phyloP scores from a whole-genome alignment of 371 early-diverging fungal species.

The Mortierella sp. region DNA sequence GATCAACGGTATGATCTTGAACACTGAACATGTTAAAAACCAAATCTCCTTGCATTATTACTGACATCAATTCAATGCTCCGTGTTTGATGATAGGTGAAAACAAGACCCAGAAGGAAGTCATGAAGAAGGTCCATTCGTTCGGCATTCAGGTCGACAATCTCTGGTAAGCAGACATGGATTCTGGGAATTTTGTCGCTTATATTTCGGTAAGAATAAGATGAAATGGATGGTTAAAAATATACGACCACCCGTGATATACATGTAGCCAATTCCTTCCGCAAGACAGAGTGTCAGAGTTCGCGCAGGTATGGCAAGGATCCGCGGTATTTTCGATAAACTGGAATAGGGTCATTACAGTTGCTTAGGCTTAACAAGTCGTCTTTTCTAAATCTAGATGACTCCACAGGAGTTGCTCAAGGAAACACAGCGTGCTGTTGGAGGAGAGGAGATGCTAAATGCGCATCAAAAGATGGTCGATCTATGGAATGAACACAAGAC shows the following conservation, averaged over 20 bases:
- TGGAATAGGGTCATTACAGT: not conserved
- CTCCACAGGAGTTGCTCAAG: constrained; percentile 77
- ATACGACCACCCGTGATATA: constrained; percentile 96
- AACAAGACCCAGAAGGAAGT: constrained; percentile 72
- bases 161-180: constrained; percentile 90
- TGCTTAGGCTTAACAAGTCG: not conserved
- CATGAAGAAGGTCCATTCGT: constrained; percentile 60
- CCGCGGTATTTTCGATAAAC: not conserved
- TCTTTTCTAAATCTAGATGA: constrained; percentile 62
- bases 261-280: constrained; percentile 92
- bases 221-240: too few species aligned
- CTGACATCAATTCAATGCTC: too few species aligned
- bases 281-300: constrained; percentile 96
- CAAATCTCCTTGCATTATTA: too few species aligned
- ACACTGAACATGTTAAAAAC: not conserved
- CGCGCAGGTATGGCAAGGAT: constrained; percentile 70
- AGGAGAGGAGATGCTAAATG: constrained; percentile 66
- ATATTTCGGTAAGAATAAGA: too few species aligned
- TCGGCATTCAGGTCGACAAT: constrained; percentile 96
- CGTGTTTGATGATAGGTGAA: constrained; percentile 70
- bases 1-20: constrained; percentile 73
- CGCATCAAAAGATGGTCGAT: constrained; percentile 76
- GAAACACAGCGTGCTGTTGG: constrained; percentile 92
- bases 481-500: constrained; percentile 72
- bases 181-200: too few species aligned